A percentile compares a stretch with the other conserved stretches of the same genome.
phyloP scores from a whole-genome alignment of 2,329 filamentous ascomycete species.

The Claviceps sp. region DNA sequence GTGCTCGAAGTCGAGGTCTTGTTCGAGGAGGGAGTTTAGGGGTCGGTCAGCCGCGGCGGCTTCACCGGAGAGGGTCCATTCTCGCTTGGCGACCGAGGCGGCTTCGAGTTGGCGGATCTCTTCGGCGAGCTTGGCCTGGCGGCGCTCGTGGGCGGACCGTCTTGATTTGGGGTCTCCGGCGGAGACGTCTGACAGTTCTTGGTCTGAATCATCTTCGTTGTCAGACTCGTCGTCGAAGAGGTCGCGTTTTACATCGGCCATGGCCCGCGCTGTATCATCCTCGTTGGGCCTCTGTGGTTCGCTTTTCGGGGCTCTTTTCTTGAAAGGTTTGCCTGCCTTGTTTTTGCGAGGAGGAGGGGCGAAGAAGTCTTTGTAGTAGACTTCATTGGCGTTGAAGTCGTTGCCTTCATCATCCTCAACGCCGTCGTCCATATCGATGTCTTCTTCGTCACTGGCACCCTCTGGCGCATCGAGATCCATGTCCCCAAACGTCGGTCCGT shows the following conservation, averaged over 20 bases:
- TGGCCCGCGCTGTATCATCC: constrained; percentile 65
- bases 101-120: constrained; percentile 88
- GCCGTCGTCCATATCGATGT: constrained; percentile 30
- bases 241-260: constrained; percentile 76
- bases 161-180: constrained; percentile 59
- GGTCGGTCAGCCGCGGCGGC: constrained; percentile 71
- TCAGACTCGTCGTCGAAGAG: constrained; percentile 72
- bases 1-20: constrained; percentile 92
- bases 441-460: constrained; percentile 53
- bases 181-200: constrained; percentile 51
- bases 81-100: constrained; percentile 74
- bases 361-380: constrained; percentile 91
- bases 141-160: constrained; percentile 71
- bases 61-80: constrained; percentile 86
- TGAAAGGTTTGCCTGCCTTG: constrained; percentile 29
- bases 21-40: constrained; percentile 80
- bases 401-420: constrained; percentile 40
- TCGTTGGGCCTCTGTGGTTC: constrained; percentile 36
- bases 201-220: constrained; percentile 49
- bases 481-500: constrained; percentile 73
- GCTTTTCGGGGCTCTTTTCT: constrained; percentile 25
- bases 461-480: constrained; percentile 61
- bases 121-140: constrained; percentile 71
- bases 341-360: constrained; percentile 68
- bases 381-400: constrained; percentile 66